phyloP scores from a whole-genome alignment of 2,329 filamentous ascomycete species.

The Dothideomycetidae sp. region DNA sequence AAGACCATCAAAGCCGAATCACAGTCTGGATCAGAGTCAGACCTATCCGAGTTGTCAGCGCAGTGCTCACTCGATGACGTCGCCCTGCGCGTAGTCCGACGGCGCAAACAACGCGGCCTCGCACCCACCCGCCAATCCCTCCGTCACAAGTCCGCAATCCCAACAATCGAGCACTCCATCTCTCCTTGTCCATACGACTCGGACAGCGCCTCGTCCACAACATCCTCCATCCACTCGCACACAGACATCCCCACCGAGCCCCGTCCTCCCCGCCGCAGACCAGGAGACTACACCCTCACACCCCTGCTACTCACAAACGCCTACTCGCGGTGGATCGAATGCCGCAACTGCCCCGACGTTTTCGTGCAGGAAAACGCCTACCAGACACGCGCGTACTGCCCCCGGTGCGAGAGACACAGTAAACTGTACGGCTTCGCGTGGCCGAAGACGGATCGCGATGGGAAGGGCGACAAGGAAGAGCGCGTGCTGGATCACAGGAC shows the following conservation, averaged over 20 bases:
- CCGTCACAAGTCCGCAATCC: slow-evolving; percentile 14
- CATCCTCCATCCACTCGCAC: slow-evolving; percentile 10
- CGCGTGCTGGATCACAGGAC: slow-evolving; percentile 70
- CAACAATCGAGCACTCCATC: slow-evolving; percentile 17
- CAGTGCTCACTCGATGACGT: slow-evolving; percentile 26
- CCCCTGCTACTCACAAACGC: slow-evolving; percentile 60
- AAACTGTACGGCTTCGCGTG: slow-evolving; percentile 91
- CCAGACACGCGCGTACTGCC: slow-evolving; percentile 71
- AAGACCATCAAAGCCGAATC: slow-evolving; percentile 7
- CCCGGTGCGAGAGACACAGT: slow-evolving; percentile 84
- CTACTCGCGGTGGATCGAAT: slow-evolving; percentile 73
- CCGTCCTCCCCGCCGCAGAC: slow-evolving; percentile 23
- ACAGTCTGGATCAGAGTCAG: slow-evolving; percentile 16
- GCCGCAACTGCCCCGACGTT: slow-evolving; percentile 63
- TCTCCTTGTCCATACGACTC: slow-evolving; percentile 1
- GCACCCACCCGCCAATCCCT: slow-evolving; percentile 11
- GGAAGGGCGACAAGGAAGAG: slow-evolving; percentile 54
- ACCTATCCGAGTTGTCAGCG: slow-evolving; percentile 27
- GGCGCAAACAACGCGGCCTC: slow-evolving; percentile 16
- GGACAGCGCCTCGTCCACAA: background rate
- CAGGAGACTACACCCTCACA: slow-evolving; percentile 61
- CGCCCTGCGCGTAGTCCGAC: slow-evolving; percentile 23
- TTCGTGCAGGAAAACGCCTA: slow-evolving; percentile 88
- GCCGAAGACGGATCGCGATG: slow-evolving; percentile 83
- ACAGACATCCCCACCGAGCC: slow-evolving; percentile 11